phyloP scores from a whole-genome alignment of 1,139 yeast species.

The Yamadazyma sp. region DNA sequence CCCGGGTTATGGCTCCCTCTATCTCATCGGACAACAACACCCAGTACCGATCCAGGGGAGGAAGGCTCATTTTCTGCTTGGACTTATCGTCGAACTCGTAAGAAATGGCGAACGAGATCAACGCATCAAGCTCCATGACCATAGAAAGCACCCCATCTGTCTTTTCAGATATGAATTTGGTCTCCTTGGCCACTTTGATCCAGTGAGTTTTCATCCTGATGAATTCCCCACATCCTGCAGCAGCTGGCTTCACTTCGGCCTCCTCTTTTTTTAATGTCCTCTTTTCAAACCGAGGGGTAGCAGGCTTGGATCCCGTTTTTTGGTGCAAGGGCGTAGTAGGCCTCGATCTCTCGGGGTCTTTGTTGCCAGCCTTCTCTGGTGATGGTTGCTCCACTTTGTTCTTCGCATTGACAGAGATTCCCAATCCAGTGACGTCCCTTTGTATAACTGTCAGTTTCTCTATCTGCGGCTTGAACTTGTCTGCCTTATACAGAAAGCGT shows the following conservation, averaged over 20 bases:
- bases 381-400: too few relatives aligned
- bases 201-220: conserved; percentile 27
- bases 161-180: conserved; percentile 24
- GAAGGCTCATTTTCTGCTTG: conserved; percentile 23
- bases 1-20: conserved; percentile 22
- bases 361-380: background rate
- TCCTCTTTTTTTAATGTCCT: conserved; percentile 4
- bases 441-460: background rate
- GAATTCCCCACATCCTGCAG: conserved; percentile 5
- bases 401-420: conserved; percentile 16
- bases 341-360: conserved; percentile 11
- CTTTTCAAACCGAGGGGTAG: background rate
- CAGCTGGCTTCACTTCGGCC: background rate
- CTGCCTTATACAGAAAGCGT: conserved; percentile 9
- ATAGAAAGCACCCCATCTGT: conserved; percentile 24
- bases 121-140: conserved; percentile 32
- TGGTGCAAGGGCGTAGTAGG: conserved; percentile 1
- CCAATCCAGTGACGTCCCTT: conserved; percentile 22
- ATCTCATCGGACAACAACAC: conserved; percentile 28
- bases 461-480: background rate
- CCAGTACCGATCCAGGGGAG: conserved; percentile 41
- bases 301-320: background rate
- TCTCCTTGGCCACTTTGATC: conserved; percentile 29
- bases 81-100: conserved; percentile 37
- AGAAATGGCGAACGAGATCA: conserved; percentile 30